Conservation (phyloP, 306 rosid species). For the Cucurbita moschata region DNA sequence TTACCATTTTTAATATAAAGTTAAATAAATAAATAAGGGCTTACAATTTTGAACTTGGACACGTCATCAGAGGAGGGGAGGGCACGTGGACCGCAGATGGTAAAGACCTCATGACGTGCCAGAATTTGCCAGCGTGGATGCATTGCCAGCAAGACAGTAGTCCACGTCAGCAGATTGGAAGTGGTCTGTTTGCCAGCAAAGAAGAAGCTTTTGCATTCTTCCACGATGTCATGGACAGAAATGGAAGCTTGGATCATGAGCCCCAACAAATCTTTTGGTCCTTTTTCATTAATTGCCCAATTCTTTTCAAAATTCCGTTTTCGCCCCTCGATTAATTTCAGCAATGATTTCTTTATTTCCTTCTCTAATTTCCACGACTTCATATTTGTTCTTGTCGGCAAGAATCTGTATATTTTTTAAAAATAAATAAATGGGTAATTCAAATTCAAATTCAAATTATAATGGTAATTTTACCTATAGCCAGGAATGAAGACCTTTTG, state of each 20-base stretch:
- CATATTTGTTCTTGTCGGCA: conserved; percentile 66
- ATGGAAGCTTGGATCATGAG: conserved; percentile 61
- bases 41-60: conserved; percentile 81
- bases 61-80: conserved; percentile 61
- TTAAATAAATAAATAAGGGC: background rate
- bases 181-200: conserved; percentile 99
- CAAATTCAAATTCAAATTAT: too few relatives aligned
- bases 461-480: conserved; percentile 35
- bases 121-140: conserved; percentile 88
- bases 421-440: background rate
- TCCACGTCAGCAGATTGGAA: conserved; percentile 97
- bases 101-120: conserved; percentile 86
- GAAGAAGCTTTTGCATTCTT: conserved; percentile 95
- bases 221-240: conserved; percentile 78
- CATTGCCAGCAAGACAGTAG: conserved; percentile 85
- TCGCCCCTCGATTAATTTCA: conserved; percentile 38
- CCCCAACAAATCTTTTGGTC: conserved; percentile 63
- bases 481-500: conserved; percentile 89
- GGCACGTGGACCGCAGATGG: conserved; percentile 80
- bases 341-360: conserved; percentile 43
- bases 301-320: conserved; percentile 8
- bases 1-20: too few relatives aligned
- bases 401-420: conserved; percentile 24
- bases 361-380: conserved; percentile 69
- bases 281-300: conserved; percentile 7